These are phyloP conservation scores for Magnusiomyces magnusii DNA, from an alignment of 1,139 yeast species.

Conservation along the genomic window DNA sequence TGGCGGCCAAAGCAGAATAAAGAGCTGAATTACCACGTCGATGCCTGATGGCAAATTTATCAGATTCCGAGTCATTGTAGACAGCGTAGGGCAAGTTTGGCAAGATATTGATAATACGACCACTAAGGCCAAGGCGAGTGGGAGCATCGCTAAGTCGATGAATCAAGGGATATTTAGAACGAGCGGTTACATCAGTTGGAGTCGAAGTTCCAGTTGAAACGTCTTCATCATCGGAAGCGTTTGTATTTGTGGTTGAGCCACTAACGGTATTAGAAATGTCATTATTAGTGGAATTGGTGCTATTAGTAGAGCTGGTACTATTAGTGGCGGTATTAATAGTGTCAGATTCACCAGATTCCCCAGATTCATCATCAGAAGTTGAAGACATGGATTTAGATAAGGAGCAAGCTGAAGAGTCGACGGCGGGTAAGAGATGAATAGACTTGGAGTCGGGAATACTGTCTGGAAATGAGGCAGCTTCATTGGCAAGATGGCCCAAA, in stretches of 20 bases:
- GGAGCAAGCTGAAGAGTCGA: slow-evolving; percentile 6
- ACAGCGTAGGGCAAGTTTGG: slow-evolving; percentile 63
- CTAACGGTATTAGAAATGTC: no score
- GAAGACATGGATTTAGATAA: no score
- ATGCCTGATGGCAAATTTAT: slow-evolving; percentile 25
- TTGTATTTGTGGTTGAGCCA: no score
- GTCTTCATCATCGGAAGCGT: background rate
- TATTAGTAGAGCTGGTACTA: no score
- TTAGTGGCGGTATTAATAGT: no score
- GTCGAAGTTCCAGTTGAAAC: background rate
- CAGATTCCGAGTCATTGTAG: slow-evolving; percentile 18
- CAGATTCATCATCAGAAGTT: no score
- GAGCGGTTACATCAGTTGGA: background rate
- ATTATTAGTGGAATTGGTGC: no score
- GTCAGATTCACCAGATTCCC: no score
- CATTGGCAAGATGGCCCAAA: slow-evolving; percentile 12
- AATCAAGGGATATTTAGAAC: slow-evolving; percentile 9
- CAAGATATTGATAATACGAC: slow-evolving; percentile 61
- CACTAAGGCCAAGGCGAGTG: slow-evolving; percentile 40
- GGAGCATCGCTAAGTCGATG: slow-evolving; percentile 17
- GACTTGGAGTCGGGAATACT: slow-evolving; percentile 2
- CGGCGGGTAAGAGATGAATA: slow-evolving; percentile 2
- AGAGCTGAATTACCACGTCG: slow-evolving; percentile 82
- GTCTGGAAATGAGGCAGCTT: slow-evolving; percentile 14
- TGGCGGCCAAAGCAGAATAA: slow-evolving; percentile 64